These are phyloP conservation scores for Globomyces pollinis-pini DNA, from an alignment of 192 early-diverging fungal species.

Conservation along the genomic window DNA sequence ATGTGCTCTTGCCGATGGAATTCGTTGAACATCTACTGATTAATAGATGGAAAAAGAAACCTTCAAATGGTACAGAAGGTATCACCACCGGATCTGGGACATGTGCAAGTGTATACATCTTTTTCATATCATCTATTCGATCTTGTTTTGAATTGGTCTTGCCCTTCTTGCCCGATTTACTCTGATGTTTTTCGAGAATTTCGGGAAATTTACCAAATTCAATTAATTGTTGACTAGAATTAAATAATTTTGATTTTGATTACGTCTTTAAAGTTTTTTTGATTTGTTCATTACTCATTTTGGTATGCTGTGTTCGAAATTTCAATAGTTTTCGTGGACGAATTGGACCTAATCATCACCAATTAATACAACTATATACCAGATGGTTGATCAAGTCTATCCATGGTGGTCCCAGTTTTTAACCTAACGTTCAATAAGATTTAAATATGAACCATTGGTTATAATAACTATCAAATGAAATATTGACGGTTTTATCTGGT, in stretches of 20 bases:
- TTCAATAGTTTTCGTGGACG: slow-evolving; percentile 16
- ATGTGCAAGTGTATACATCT: background rate
- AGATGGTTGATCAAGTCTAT: background rate
- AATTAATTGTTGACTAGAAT: slow-evolving; percentile 18
- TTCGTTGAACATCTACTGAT: slow-evolving; percentile 4
- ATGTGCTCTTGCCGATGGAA: background rate
- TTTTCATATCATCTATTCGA: background rate
- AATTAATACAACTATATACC: too few relatives aligned
- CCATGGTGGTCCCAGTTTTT: slow-evolving; percentile 32
- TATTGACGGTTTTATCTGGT: background rate
- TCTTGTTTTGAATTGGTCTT: background rate
- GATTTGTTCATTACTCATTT: slow-evolving; percentile 21
- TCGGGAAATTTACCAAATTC: background rate
- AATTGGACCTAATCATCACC: too few relatives aligned
- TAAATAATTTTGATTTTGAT: background rate
- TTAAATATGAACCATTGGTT: slow-evolving; percentile 43
- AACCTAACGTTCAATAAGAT: too few relatives aligned
- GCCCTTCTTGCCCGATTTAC: background rate
- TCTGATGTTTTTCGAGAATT: background rate
- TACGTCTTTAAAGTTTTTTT: slow-evolving; percentile 30
- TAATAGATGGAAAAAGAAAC: slow-evolving; percentile 14
- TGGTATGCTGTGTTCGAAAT: slow-evolving; percentile 10
- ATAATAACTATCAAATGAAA: slow-evolving; percentile 46
- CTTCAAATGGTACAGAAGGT: too few relatives aligned
- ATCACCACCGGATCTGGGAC: slow-evolving; percentile 15